Evolutionary conservation across 352 stramenopile species (phyloP).

Genomic region (Thalassiosira mediterranea): DNA sequence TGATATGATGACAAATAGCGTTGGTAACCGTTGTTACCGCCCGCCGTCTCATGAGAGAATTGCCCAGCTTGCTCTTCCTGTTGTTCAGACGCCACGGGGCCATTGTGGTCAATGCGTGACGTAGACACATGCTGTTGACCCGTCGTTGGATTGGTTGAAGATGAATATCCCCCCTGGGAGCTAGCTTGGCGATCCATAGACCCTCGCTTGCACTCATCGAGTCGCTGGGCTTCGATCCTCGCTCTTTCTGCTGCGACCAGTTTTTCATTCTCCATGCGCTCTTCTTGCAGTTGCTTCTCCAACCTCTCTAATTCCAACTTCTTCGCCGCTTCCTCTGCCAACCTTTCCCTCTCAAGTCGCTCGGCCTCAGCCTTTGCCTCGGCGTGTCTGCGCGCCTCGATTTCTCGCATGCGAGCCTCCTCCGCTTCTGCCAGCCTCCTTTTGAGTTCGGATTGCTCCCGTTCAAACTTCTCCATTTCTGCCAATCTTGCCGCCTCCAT

Average conservation of each 20-base stretch:
- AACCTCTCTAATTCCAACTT: constrained; percentile 11
- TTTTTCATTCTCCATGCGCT: too few species aligned
- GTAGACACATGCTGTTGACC: too few species aligned
- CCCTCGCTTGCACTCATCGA: too few species aligned
- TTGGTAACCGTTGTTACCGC: constrained; percentile 19
- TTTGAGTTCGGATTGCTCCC: constrained; percentile 9
- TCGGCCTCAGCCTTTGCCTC: constrained; percentile 22
- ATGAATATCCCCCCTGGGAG: too few species aligned
- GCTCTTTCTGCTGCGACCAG: constrained; percentile 9
- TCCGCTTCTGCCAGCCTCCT: constrained; percentile 5
- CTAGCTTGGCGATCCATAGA: too few species aligned
- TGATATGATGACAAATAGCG: too few species aligned
- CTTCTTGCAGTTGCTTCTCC: too few species aligned
- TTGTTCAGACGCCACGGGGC: background rate
- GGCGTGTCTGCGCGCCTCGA: constrained; percentile 2
- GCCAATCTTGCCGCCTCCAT: background rate
- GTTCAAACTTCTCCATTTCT: constrained; percentile 8
- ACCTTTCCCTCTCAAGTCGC: constrained; percentile 10
- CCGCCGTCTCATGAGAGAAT: constrained; percentile 6
- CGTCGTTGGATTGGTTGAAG: too few species aligned
- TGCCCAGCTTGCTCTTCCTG: background rate
- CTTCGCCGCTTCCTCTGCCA: background rate
- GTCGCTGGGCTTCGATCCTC: constrained; percentile 9
- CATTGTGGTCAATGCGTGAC: background rate
- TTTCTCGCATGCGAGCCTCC: constrained; percentile 1